These are phyloP conservation scores for Candida gorgasii DNA, from an alignment of 805 yeast genomes.

Conservation along the genomic window DNA sequence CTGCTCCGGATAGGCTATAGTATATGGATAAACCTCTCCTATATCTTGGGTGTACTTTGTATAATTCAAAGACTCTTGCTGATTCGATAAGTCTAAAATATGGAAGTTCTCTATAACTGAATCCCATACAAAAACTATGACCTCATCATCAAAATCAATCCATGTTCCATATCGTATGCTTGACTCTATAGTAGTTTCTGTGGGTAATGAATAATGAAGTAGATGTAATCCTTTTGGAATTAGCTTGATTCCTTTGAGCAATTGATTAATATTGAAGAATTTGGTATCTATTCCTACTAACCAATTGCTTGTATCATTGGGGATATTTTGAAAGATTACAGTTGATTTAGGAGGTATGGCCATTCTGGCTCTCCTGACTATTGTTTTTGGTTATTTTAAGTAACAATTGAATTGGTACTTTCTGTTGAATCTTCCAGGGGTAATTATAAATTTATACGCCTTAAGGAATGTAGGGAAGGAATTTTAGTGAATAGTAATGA, in stretches of 20 bases:
- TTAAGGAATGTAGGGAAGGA: no score
- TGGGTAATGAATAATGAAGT: conserved; percentile 48
- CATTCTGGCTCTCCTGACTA: conserved; percentile 8
- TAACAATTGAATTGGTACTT: no score
- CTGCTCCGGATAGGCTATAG: conserved; percentile 42
- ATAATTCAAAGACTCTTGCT: conserved; percentile 30
- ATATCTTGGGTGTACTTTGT: conserved; percentile 24
- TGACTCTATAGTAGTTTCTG: neutral
- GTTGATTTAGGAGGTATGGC: conserved; percentile 27
- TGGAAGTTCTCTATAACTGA: conserved; percentile 16
- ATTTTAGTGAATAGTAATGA: no score
- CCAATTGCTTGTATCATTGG: conserved; percentile 19
- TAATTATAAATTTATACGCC: no score
- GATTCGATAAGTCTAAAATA: conserved; percentile 15
- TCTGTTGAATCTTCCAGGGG: no score
- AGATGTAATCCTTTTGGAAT: conserved; percentile 55
- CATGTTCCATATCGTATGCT: conserved; percentile 39
- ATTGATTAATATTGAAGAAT: conserved; percentile 43
- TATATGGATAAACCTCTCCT: conserved; percentile 26
- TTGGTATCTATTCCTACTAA: conserved; percentile 49
- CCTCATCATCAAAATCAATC: conserved; percentile 35
- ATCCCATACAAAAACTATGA: conserved; percentile 41
- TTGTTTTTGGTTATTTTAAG: no score
- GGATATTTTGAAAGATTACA: conserved; percentile 16
- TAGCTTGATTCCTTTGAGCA: conserved; percentile 51